These are phyloP conservation scores for Calonectria fujianensis DNA, from an alignment of 2,329 filamentous ascomycete genomes.

Conservation along the genomic window DNA sequence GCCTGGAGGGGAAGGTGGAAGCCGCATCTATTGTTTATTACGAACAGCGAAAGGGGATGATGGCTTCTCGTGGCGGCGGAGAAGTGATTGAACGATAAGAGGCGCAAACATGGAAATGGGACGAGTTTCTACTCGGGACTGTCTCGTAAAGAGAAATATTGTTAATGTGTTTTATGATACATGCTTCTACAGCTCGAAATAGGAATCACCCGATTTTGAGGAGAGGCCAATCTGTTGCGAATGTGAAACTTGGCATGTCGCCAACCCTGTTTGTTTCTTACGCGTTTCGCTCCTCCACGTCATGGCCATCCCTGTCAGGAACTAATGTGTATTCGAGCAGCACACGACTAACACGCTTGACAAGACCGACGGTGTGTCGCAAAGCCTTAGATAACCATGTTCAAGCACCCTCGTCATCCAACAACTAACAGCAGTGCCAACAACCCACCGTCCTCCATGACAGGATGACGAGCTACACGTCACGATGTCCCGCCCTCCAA, in stretches of 20 bases:
- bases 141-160: constrained; percentile 7
- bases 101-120: constrained; percentile 52
- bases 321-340: constrained; percentile 8
- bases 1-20: constrained; percentile 16
- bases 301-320: constrained; percentile 10
- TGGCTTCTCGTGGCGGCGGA: constrained; percentile 39
- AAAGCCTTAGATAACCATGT: constrained; percentile 42
- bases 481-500: constrained; percentile 63
- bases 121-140: constrained; percentile 23
- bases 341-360: constrained; percentile 21
- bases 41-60: constrained; percentile 31
- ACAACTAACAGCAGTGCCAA: constrained; percentile 34
- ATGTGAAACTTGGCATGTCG: not conserved
- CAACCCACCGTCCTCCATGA: constrained; percentile 26
- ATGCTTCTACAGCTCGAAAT: constrained; percentile 22
- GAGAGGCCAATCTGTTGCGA: not conserved
- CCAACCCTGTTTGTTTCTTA: not conserved
- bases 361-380: not conserved
- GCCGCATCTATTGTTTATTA: constrained; percentile 40
- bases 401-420: constrained; percentile 49
- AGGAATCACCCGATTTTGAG: constrained; percentile 9
- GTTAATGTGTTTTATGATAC: constrained; percentile 18
- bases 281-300: not conserved
- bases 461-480: constrained; percentile 57
- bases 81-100: constrained; percentile 50